Base-by-base conservation (phyloP, 2,329 filamentous ascomycete species). In the Colletotrichum neosansevieriae region DNA sequence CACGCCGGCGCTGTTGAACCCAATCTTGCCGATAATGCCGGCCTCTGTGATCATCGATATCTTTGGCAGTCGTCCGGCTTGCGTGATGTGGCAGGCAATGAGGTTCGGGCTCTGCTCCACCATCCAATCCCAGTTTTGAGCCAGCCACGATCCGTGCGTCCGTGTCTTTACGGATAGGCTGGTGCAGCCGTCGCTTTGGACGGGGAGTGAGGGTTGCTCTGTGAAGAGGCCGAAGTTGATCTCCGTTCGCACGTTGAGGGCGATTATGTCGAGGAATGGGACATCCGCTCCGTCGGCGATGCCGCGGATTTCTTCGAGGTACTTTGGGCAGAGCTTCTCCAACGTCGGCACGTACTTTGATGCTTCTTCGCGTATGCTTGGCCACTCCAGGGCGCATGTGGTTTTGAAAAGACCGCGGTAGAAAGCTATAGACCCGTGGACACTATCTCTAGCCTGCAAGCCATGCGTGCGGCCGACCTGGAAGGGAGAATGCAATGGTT, bases 1-100 rank as follows among this genome's bases (percentile, higher is more conserved):
- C 0, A 91, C 86, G 0, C 88, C 87, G 0, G 75, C 73, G 12
- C 78, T 79, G 73, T 91, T 91, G 71, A 91, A 79, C 0, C 89
- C 89, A 19, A 91, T 90, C 75, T 91, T 91, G 13, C 88, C 89
- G 38, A 91, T 84, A 19, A 90, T 82, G 13, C 88, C 88, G 0
- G 84, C 81, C 59, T 90, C 88, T 0, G 87, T 89, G 19, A 89
- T 79, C 79, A 87, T 88, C n/a, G 83, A 76, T 63, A 89, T 83
- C 1, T 77, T 78, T 0, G 86, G 86, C 29, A 82, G 82, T 7
- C 70, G 82, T 6, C 70, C 73, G 1, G 74, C 70, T 54, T 84
- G 82, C 1, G 75, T 73, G 56, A 88, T 83, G 81, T 81, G 17
- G 83, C 80, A 36, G 83, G 72, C 53, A 88, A 75, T 0, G 17